Base-by-base conservation (phyloP, 768 basidiomycete genomes). In the Trametes gibbosa region DNA sequence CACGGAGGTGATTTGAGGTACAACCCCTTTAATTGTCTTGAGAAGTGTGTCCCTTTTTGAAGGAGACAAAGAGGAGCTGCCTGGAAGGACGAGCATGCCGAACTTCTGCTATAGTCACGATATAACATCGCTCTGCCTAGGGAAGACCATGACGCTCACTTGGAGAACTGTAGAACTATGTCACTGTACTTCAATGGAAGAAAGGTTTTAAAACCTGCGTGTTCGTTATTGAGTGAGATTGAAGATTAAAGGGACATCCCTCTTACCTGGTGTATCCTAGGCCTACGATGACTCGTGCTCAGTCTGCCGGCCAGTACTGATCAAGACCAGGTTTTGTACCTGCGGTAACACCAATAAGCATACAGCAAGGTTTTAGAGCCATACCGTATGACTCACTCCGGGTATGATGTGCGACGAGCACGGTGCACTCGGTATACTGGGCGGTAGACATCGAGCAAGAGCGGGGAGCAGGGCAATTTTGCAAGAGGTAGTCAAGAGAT, bases 41-140 rank as follows among this genome's bases (percentile, higher is more conserved):
- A 95, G 76, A 16, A 96, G 81, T 24, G 77, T 77, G 53, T 84
- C 80, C 49, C 89, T 85, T 69, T 89, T 92, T 9, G 87, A 80
- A 25, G 73, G 71, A 1, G 94, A 89, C 57, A 94, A 74, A 13
- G 84, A 82, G 2, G 95, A 95, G 19, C 86, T 81, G 40, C 95
- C 95, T 25, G 76, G 74, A 10, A 96, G 79, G 51, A 92, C 75
- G 29, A 97, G 79, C 94, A 97, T 96, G 8, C 45, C 23, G 50
- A 12, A 10, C 35, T 50, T 32, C 29, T 4, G 10, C 29, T 32
- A 32, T 10, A 5, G 4, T 4, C 4, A 32, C 10, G 29, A 32
- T n/a, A n/a, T n/a, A n/a, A n/a, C n/a, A n/a, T n/a, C n/a, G n/a
- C n/a, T n/a, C n/a, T n/a, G n/a, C n/a, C n/a, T n/a, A n/a, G n/a